Evolutionary conservation across 129 eudicot genomes (phyloP), one percentile per base, ranked within the genome.

Genomic region (Chrysanthemum makinoi): DNA sequence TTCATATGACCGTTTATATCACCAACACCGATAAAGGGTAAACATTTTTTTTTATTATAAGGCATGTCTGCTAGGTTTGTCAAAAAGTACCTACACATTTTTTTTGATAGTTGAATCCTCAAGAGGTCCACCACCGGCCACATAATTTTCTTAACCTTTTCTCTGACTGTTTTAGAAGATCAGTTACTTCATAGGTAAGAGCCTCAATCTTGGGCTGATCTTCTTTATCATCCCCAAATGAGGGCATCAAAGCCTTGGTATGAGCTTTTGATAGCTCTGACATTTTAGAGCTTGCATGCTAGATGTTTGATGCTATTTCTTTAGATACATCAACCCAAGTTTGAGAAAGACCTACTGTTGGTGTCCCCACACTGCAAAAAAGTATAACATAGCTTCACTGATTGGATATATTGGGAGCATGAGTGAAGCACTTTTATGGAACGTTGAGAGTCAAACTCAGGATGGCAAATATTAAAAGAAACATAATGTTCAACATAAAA

Each of bases 281-380:
- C 97, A 91, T 88, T 80, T 91, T 88, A 44, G 62, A 73, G 69
- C 88, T 82, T 24, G 71, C 85, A 5, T 77, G 85, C 72, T 82
- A 90, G 55, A 91, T 85, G 85, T 91, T 86, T 59, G 73, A 84
- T 13, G 92, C 73, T 62, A 88, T 76, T 78, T 91, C 96, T 83
- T 88, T 95, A 63, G 97, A 86, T 70, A 91, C 79, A 78, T 91
- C 97, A 68, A 91, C 97, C 97, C 96, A 91, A 76, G 96, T 96
- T 74, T 95, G 97, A 59, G 97, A 96, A 17, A 91, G 83, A 59
- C 97, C 97, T 55, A 91, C 85, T 17, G 92, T 87, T 55, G 80
- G 66, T 69, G 91, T 78, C 83, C 87, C 88, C 67, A 81, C 82
- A 77, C 92, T 77, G 88, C 62, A 22, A 85, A 49, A 4, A 67